Conservation (phyloP, 2,329 filamentous ascomycete genomes). For the Colletotrichum eremochloae region DNA sequence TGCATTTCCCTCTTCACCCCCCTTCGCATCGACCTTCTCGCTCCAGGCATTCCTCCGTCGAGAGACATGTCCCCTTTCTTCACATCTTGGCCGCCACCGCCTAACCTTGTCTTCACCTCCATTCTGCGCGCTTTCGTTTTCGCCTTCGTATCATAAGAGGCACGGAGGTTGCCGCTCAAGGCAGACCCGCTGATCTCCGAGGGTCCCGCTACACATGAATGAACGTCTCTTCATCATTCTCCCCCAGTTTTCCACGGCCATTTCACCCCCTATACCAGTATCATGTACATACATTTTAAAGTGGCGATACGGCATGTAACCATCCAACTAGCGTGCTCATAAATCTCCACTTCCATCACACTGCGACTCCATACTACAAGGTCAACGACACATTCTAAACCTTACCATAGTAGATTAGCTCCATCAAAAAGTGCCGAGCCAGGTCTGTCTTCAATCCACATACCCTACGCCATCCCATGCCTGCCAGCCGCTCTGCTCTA, state of each 20-base stretch:
- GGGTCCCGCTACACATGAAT: constrained; percentile 10
- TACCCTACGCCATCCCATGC: constrained; percentile 22
- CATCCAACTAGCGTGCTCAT: constrained; percentile 8
- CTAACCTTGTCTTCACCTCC: constrained; percentile 15
- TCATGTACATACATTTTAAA: not conserved
- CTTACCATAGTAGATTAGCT: not conserved
- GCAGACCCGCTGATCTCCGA: constrained; percentile 39
- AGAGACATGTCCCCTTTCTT: not conserved
- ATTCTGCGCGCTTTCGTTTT: constrained; percentile 13
- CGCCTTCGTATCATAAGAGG: constrained; percentile 4
- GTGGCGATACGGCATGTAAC: constrained; percentile 34
- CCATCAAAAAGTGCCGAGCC: constrained; percentile 27
- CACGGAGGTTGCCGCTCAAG: not conserved
- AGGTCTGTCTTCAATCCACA: not conserved
- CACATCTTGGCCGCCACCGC: constrained; percentile 2
- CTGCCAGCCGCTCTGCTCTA: not conserved
- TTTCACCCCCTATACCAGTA: not conserved
- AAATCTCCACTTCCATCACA: constrained; percentile 15
- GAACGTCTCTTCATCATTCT: not conserved
- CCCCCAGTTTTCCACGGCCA: not conserved
- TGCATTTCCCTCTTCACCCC: not conserved
- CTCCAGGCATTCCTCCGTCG: constrained; percentile 6
- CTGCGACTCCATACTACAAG: constrained; percentile 17
- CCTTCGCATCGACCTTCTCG: constrained; percentile 1
- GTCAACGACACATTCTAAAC: constrained; percentile 16